A percentile compares a stretch with the other conserved stretches of the same genome.
Conservation (phyloP, 805 yeast genomes). For the Yamadazyma endophytica region DNA sequence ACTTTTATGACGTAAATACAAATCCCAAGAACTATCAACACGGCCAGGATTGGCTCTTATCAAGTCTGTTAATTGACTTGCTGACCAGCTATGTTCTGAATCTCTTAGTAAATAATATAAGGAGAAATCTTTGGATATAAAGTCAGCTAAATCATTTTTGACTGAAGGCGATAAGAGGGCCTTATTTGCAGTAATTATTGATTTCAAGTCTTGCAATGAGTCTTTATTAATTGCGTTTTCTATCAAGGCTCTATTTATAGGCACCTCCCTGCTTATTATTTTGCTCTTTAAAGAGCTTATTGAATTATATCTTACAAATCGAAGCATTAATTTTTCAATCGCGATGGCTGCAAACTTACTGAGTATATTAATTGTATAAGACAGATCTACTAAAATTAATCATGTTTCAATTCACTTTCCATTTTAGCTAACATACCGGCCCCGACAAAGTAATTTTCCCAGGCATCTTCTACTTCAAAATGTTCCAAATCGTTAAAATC, state of each 20-base stretch:
- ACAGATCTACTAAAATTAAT: too few relatives aligned
- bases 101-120: conserved; percentile 20
- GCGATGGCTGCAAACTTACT: too few relatives aligned
- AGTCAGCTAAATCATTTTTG: conserved; percentile 14
- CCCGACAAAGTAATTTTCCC: conserved; percentile 52
- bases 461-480: conserved; percentile 34
- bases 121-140: conserved; percentile 22
- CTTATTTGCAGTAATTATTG: conserved; percentile 9
- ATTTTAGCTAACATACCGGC: conserved; percentile 47
- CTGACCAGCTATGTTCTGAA: conserved; percentile 11
- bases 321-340: conserved; percentile 5
- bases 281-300: conserved; percentile 5
- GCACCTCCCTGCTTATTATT: conserved; percentile 5
- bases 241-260: conserved; percentile 6
- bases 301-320: conserved; percentile 9
- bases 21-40: conserved; percentile 46
- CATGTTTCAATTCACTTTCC: conserved; percentile 27
- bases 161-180: conserved; percentile 5
- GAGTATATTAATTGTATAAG: too few relatives aligned
- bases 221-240: conserved; percentile 8
- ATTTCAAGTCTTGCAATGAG: conserved; percentile 10
- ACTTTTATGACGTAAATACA: conserved; percentile 27
- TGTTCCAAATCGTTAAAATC: conserved; percentile 49
- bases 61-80: conserved; percentile 17
- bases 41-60: conserved; percentile 50